phyloP scores from a whole-genome alignment of 495 filamentous ascomycete species.

The Rhizodiscina lignyota region DNA sequence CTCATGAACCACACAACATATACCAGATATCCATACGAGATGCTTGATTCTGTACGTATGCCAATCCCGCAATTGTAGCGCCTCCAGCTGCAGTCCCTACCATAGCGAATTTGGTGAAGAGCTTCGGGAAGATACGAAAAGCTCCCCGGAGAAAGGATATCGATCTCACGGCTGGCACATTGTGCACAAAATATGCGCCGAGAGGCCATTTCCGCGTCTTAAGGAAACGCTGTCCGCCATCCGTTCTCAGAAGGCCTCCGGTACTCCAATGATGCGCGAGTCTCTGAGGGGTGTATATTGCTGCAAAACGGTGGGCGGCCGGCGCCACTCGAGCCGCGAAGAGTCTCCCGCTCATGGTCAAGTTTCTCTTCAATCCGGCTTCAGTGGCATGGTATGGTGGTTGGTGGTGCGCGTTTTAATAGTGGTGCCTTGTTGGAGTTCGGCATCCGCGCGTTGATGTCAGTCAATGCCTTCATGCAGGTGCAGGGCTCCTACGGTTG shows the following conservation, averaged over 20 bases:
- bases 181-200: slow-evolving; percentile 62
- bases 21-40: slow-evolving; percentile 42
- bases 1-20: slow-evolving; percentile 2
- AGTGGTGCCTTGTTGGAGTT: no score
- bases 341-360: slow-evolving; percentile 68
- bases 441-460: no score
- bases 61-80: slow-evolving; percentile 66
- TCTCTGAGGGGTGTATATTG: no score
- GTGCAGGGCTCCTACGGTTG: no score
- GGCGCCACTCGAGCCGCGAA: slow-evolving; percentile 56
- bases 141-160: slow-evolving; percentile 81
- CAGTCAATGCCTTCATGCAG: no score
- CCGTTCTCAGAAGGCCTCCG: slow-evolving; percentile 51
- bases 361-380: neutral
- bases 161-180: slow-evolving; percentile 67
- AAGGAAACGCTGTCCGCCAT: slow-evolving; percentile 39
- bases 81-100: slow-evolving; percentile 86
- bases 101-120: slow-evolving; percentile 72
- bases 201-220: slow-evolving; percentile 55
- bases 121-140: slow-evolving; percentile 64
- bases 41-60: slow-evolving; percentile 94
- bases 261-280: slow-evolving; percentile 39
- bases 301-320: slow-evolving; percentile 39
- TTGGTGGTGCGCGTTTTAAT: no score
- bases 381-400: neutral